Evolutionary conservation across 2,329 filamentous ascomycete genomes (phyloP), one percentile per base, ranked within the genome.

Genomic region (Pseudogymnoascus sp.): DNA sequence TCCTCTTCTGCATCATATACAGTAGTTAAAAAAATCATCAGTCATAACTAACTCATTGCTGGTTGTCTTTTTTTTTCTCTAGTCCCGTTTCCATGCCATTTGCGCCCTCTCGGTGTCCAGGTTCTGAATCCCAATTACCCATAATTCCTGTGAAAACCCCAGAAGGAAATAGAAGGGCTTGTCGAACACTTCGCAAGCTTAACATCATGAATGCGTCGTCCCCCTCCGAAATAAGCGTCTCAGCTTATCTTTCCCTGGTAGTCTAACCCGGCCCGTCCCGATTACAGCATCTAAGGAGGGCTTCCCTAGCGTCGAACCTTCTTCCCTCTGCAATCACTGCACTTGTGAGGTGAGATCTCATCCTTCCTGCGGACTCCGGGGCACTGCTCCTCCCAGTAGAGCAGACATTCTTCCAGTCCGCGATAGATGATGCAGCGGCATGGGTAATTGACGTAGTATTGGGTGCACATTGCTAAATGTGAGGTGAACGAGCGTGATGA

Each of bases 281-380:
- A 47, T 21, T 40, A 18, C 21, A 45, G 18, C 18, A 21, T 45
- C 11, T 12, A 45, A 14, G 37, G n/a, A 40, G 7, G 6, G 36
- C 39, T 40, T 45, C 40, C 10, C 18, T 45, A 45, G 42, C 42
- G 42, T 12, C 12, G 18, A 47, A 23, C 12, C 8, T 47, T 23
- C 8, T 47, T 23, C 18, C 5, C 4, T 23, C 42, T 47, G 75
- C 79, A 26, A 78, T 77, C 60, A 73, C 69, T 66, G 69, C 62
- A 63, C 70, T 14, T 37, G 67, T 63, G 57, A 34, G 59, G 36
- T 34, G 21, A 51, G 57, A 4, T 40, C 29, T 11, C 18, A 11
- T 34, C 10, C 4, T 16, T 12, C 54, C 61, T 37, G 5, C 29
- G 12, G 54, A 45, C 62, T 16, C 23, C 40, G 6, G 4, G 21